A percentile compares a stretch with the other conserved stretches of the same genome.
Evolutionary conservation across 768 basidiomycete genomes (phyloP).

Genomic region (Sporobolomyces pararoseus): DNA sequence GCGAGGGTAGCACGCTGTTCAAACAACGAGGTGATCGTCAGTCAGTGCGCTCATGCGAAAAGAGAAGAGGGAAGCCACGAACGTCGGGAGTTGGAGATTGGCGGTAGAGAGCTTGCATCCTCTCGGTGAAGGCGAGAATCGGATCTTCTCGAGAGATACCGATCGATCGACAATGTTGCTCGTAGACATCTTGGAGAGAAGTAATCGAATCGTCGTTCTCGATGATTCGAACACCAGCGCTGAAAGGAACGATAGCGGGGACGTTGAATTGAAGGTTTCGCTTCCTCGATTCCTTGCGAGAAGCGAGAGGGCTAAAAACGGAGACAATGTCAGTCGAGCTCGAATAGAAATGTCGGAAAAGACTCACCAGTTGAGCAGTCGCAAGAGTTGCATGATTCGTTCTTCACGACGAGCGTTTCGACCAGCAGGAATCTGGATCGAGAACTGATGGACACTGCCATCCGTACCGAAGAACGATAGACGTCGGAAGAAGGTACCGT

Average conservation of each 20-base stretch:
- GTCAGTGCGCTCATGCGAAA: not conserved
- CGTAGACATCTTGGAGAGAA: conserved; percentile 87
- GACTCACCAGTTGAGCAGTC: conserved; percentile 90
- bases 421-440: conserved; percentile 80
- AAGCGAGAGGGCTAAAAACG: conserved; percentile 63
- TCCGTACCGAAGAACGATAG: conserved; percentile 87
- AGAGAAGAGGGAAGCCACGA: not conserved
- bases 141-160: conserved; percentile 84
- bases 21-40: too few species aligned
- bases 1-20: conserved; percentile 61
- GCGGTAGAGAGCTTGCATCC: conserved; percentile 54
- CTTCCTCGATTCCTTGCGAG: conserved; percentile 88
- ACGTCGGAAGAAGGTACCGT: conserved; percentile 81
- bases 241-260: conserved; percentile 73
- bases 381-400: conserved; percentile 80
- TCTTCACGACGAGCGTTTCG: conserved; percentile 88
- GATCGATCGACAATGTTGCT: conserved; percentile 71
- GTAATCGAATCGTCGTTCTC: conserved; percentile 90
- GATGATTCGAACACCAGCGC: conserved; percentile 74
- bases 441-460: conserved; percentile 81
- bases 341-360: conserved; percentile 13
- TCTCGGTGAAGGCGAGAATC: conserved; percentile 76
- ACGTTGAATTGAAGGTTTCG: conserved; percentile 87
- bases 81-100: conserved; percentile 22
- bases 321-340: too few species aligned